Base-by-base conservation (phyloP, 257 asterid genomes). In the Lantana camara region DNA sequence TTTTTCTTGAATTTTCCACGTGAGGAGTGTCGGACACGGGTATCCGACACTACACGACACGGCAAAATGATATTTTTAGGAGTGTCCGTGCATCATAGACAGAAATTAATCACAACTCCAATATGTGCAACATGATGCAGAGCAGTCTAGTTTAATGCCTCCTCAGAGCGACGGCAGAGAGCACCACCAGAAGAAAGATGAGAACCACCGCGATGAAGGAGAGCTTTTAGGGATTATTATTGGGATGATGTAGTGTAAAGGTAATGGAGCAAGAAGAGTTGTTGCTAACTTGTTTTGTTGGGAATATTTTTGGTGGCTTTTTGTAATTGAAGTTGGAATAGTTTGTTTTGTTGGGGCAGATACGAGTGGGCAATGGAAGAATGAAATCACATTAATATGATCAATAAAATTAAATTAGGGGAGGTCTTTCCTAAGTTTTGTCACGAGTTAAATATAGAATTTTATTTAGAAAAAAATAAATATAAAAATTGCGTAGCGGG, bases 211-310 rank as follows among this genome's bases (percentile, higher is more conserved):
- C 49, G 9, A 77, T 5, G 52, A 87, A 81, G 1, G 87, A 73
- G 5, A 80, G 29, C 5, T 67, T 54, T 53, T 40, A 3, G 59
- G 16, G 44, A 58, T 50, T 20, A 16, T 9, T 12, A 49, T 22
- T 50, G 58, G 63, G 70, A 20, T n/a, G 73, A 11, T 12, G 16
- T 34, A 32, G 48, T 58, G 69, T 50, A 53, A 38, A 68, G 80
- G 23, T 69, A 48, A 71, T 68, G 83, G 80, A 80, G 86, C 72
- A 75, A 80, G 83, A 70, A 75, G 84, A 79, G 85, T 87, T 68
- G 88, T 77, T 84, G 75, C 11, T 63, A 60, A 15, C 58, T 24
- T 60, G 51, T 75, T 68, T 44, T 9, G 30, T 66, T 54, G 53
- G 52, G 12, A 21, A 23, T 55, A 20, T n/a, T n/a, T 66, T 67